phyloP scores from a whole-genome alignment of 805 yeast species.

The Suhomyces xylopsoci region DNA sequence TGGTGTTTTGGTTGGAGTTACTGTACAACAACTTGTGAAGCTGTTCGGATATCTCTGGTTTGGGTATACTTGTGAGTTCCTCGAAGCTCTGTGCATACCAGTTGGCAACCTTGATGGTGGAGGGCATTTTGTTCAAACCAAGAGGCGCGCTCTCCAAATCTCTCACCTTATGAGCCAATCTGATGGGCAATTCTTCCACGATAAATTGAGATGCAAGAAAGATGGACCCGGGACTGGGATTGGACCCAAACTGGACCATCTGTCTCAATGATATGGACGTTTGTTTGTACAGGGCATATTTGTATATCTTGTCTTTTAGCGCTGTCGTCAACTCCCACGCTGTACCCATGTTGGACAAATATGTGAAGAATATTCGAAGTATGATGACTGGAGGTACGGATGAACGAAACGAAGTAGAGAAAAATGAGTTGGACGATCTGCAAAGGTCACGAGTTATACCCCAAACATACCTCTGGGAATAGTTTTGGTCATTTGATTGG shows the following conservation, averaged over 20 bases:
- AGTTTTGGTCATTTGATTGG: neutral
- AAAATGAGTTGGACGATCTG: neutral
- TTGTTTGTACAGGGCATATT: slow-evolving; percentile 71
- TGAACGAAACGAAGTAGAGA: neutral
- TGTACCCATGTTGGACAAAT: slow-evolving; percentile 29
- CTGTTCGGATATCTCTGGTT: slow-evolving; percentile 50
- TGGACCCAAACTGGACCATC: slow-evolving; percentile 88
- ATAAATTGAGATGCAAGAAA: slow-evolving; percentile 83
- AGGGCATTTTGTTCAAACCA: slow-evolving; percentile 69
- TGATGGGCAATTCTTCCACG: slow-evolving; percentile 81
- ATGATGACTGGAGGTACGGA: neutral
- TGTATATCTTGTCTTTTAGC: slow-evolving; percentile 54
- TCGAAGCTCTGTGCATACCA: slow-evolving; percentile 93
- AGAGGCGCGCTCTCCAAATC: slow-evolving; percentile 79
- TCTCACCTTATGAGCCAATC: slow-evolving; percentile 81
- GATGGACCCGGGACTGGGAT: slow-evolving; percentile 72
- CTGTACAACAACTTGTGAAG: slow-evolving; percentile 34
- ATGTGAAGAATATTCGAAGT: neutral
- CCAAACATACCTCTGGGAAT: neutral
- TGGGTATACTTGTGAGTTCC: slow-evolving; percentile 64
- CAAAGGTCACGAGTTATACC: neutral
- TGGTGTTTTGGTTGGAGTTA: slow-evolving; percentile 9
- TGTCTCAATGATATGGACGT: slow-evolving; percentile 82
- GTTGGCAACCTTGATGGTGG: slow-evolving; percentile 70
- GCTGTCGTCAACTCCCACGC: slow-evolving; percentile 50